A percentile compares a stretch with the other conserved stretches of the same genome.
Conservation (phyloP, 257 asterid genomes). For the Fraxinus pennsylvanica region DNA sequence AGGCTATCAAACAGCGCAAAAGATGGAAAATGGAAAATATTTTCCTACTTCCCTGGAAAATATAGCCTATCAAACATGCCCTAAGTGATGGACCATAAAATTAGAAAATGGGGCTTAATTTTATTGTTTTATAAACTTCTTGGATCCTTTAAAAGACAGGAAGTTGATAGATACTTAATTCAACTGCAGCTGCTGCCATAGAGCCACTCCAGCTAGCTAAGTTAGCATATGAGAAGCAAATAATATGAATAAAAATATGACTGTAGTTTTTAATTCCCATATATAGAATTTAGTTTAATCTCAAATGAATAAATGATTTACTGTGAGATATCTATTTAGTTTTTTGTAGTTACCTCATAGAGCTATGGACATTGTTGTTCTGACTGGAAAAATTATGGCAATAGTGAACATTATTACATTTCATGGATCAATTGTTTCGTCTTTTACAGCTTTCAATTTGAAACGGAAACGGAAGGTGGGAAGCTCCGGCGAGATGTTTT, state of each 20-base stretch:
- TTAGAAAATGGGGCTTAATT: neutral
- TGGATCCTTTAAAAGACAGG: neutral
- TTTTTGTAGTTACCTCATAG: neutral
- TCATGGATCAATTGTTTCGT: conserved; percentile 6
- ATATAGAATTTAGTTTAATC: neutral
- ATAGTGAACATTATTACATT: neutral
- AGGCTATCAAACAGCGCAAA: too few relatives aligned
- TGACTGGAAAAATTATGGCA: neutral
- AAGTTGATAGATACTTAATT: neutral
- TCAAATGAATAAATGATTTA: neutral
- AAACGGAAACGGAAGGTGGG: conserved; percentile 80
- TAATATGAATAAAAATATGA: neutral
- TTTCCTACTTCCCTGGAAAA: too few relatives aligned
- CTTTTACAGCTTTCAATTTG: conserved; percentile 82
- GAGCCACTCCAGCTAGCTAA: neutral
- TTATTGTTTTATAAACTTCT: neutral
- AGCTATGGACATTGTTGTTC: neutral
- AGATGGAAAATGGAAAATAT: too few relatives aligned
- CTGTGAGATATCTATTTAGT: neutral
- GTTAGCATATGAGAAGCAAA: neutral
- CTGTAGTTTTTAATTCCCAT: neutral
- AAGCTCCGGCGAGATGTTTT: conserved; percentile 85
- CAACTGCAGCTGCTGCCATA: neutral
- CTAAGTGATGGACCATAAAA: neutral
- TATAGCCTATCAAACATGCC: too few relatives aligned